Evolutionary conservation across 176 grass and related monocot species (phyloP).

Genomic region (Ampelocalamus luodianensis): DNA sequence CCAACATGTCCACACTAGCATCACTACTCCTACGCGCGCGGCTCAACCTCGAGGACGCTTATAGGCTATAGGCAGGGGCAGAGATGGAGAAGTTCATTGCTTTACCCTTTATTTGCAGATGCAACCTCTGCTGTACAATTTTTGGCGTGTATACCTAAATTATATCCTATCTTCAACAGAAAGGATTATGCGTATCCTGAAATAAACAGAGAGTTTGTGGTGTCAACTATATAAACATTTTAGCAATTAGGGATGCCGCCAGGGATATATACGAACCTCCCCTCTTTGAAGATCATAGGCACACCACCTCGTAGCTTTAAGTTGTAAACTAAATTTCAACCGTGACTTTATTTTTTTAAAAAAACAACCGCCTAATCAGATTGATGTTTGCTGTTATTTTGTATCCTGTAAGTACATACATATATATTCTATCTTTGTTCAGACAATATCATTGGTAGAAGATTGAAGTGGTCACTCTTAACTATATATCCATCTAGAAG

Average conservation of each 20-base stretch:
- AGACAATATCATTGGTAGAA: not conserved
- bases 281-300: not conserved
- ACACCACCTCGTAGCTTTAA: not conserved
- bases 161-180: not conserved
- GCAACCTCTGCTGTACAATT: not conserved
- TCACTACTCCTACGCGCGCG: not conserved
- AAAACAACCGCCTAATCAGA: not conserved
- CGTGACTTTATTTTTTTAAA: not conserved
- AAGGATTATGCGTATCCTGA: not conserved
- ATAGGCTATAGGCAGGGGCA: not conserved
- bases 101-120: not conserved
- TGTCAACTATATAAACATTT: not conserved
- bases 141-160: not conserved
- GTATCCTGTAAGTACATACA: not conserved
- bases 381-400: not conserved
- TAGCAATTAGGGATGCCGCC: not conserved
- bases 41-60: slow-evolving; percentile 6
- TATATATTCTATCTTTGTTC: not conserved
- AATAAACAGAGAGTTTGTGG: not conserved
- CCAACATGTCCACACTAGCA: not conserved
- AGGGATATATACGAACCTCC: not conserved
- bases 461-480: not conserved
- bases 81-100: not conserved
- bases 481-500: not conserved
- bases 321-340: not conserved